Evolutionary conservation across 768 basidiomycete genomes (phyloP).

Genomic region (Rickenella mellea): DNA sequence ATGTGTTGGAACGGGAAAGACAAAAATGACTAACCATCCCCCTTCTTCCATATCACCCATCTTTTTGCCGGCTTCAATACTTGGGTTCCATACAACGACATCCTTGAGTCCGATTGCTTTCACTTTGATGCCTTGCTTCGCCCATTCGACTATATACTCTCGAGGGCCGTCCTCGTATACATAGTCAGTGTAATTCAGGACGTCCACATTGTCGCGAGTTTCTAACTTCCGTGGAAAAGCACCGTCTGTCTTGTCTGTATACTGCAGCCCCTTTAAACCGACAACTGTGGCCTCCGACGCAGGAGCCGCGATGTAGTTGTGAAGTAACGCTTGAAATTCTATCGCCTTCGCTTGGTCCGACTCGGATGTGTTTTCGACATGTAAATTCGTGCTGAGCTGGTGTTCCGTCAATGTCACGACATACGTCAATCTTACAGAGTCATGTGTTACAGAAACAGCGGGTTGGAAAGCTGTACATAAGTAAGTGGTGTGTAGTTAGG

Average conservation of each 20-base stretch:
- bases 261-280: conserved; percentile 54
- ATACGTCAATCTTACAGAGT: conserved; percentile 42
- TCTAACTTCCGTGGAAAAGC: conserved; percentile 43
- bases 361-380: conserved; percentile 63
- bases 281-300: conserved; percentile 48
- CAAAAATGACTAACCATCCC: conserved; percentile 59
- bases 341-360: conserved; percentile 36
- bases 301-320: conserved; percentile 77
- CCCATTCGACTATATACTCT: conserved; percentile 52
- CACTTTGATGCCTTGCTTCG: conserved; percentile 44
- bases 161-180: conserved; percentile 62
- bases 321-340: conserved; percentile 88
- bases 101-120: conserved; percentile 53
- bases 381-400: conserved; percentile 69
- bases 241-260: conserved; percentile 72
- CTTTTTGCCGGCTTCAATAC: conserved; percentile 51
- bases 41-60: conserved; percentile 85
- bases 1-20: conserved; percentile 2
- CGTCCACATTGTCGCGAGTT: conserved; percentile 53
- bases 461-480: not conserved
- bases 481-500: not conserved
- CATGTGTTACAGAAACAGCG: conserved; percentile 3
- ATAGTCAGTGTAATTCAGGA: conserved; percentile 58
- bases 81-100: conserved; percentile 95
- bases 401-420: conserved; percentile 71